These are phyloP conservation scores for Carex littledalei DNA, from an alignment of 176 grass and related monocot species.

Conservation along the genomic window DNA sequence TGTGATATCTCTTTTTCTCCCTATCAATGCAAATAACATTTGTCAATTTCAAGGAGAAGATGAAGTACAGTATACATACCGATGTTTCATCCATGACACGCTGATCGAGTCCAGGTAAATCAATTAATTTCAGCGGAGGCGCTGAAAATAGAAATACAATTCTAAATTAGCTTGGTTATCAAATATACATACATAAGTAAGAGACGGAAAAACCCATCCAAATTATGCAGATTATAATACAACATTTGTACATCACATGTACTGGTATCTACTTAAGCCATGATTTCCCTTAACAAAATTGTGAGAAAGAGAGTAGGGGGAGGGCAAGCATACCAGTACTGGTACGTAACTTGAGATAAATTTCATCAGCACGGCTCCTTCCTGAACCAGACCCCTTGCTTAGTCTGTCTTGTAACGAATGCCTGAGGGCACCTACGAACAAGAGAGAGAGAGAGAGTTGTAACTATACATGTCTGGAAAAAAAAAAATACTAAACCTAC, in stretches of 20 bases:
- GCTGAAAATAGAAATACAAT: slow-evolving; percentile 37
- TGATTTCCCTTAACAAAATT: not conserved
- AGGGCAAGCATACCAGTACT: slow-evolving; percentile 60
- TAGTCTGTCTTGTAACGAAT: slow-evolving; percentile 90
- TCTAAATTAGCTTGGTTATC: not conserved
- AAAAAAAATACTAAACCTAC: not conserved
- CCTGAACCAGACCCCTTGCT: slow-evolving; percentile 71
- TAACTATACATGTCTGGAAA: not conserved
- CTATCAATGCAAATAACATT: not conserved
- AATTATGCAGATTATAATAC: not conserved
- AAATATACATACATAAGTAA: not conserved
- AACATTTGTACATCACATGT: not conserved
- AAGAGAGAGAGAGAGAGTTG: not conserved
- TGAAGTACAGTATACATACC: slow-evolving; percentile 37
- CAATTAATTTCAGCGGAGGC: slow-evolving; percentile 94
- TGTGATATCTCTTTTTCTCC: not conserved
- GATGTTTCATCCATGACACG: slow-evolving; percentile 77
- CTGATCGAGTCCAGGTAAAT: slow-evolving; percentile 96
- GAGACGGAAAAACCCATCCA: not conserved
- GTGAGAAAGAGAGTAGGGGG: not conserved
- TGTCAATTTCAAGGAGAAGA: not conserved
- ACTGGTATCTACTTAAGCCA: not conserved
- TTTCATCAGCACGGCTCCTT: slow-evolving; percentile 44
- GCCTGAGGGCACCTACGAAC: slow-evolving; percentile 69
- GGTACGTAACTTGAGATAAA: slow-evolving; percentile 59